Base-by-base conservation (phyloP, 1,139 yeast genomes). In the Pichia sp. region DNA sequence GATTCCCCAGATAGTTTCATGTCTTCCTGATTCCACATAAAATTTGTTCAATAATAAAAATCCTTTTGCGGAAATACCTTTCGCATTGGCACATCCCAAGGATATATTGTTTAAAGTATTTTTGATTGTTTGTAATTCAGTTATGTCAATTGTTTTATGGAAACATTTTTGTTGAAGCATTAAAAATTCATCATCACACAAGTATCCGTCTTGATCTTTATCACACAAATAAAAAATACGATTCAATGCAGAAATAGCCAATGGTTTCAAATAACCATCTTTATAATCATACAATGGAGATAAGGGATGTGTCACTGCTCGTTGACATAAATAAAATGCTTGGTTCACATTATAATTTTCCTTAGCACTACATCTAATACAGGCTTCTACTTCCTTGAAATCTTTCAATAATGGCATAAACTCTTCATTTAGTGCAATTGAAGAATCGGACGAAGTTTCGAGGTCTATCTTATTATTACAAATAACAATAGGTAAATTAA, bases 1-100 rank as follows among this genome's bases (percentile, higher is more conserved):
- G 18, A 91, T 86, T 0, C 95, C 95, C 98, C 98, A 91, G 0
- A 87, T 82, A 0, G 97, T 89, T 59, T 91, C 98, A 59, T 91
- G 97, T 33, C 97, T 68, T 0, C 98, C 98, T 33, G 78, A 76
- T 52, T 87, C 95, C 1, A 94, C 94, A 58, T 83, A 91, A 27
- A 84, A 64, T 54, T 82, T 83, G 61, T 87, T 87, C 41, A 91
- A 64, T 1, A 77, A 64, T 6, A 91, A 64, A 54, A 91, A 91
- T 0, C 95, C 97, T 37, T 75, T 78, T 40, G 74, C 76, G 0
- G 88, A 75, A 3, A 91, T 65, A 0, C 95, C 95, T n/a, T 48
- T 43, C 2, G 38, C 43, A 18, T 43, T 40, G 7, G 51, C 53
- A 6, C 45, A 48, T 0, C 61, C 68, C 1, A 62, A 53, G 10